Evolutionary conservation across 257 asterid species (phyloP), one percentile per base, ranked within the genome.

Genomic region (Penstemon davidsonii): DNA sequence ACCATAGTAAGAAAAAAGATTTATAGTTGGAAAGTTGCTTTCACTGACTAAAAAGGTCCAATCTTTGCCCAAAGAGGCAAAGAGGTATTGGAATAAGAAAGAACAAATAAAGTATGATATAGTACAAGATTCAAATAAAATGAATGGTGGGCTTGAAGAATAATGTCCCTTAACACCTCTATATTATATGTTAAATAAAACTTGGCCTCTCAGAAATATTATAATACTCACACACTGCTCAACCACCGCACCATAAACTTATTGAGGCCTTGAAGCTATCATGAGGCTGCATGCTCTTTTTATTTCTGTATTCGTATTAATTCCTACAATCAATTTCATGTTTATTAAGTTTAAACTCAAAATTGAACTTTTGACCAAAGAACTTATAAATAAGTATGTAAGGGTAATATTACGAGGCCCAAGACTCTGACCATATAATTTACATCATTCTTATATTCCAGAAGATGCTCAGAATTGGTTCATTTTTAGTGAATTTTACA

Each of bases 11-110:
- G 44, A 40, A 74, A 76, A 61, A 62, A 55, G 66, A 63, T 72
- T 71, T 63, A 65, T 54, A 60, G 78, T 64, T 69, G 81, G 57
- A 76, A 81, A 81, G 79, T 51, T 49, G 61, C 69, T 44, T 56
- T 18, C 62, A 64, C 59, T 38, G 15, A 66, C 62, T 62, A 57
- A 63, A 76, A 60, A 66, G 69, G 33, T 56, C 63, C 68, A 56
- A 51, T 10, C 60, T 53, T 36, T 50, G 55, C 43, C 33, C 58
- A 13, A 61, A 51, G 33, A 6, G 49, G 45, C 67, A 13, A 61
- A 51, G 33, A 6, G 49, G 45, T 62, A 19, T 56, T 36, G 19
- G 58, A 55, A 64, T 46, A 59, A 51, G 6, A 40, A 51, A 63
- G 12, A 36, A 61, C 7, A 53, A 54, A 45, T 39, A 73, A 68